These are phyloP conservation scores for Boeremia lycopersici DNA, from an alignment of 2,329 filamentous ascomycete species.

Conservation along the genomic window DNA sequence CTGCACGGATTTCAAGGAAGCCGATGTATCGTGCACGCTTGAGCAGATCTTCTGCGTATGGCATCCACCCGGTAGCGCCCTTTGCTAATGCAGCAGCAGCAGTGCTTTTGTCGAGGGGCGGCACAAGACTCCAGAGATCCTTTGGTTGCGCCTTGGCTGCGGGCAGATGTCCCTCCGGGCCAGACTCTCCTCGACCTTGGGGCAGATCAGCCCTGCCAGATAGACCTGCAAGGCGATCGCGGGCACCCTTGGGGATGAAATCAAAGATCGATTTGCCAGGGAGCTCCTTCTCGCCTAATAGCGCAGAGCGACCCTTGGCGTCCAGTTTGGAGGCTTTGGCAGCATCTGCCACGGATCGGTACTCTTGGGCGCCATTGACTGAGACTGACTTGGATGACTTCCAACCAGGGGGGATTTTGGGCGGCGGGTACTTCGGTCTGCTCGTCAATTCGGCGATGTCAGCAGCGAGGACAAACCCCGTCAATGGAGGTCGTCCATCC, in stretches of 20 bases:
- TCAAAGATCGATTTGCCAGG: slow-evolving; percentile 97
- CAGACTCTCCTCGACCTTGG: slow-evolving; percentile 73
- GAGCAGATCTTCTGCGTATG: slow-evolving; percentile 79
- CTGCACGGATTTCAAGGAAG: slow-evolving; percentile 80
- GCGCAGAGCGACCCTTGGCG: slow-evolving; percentile 74
- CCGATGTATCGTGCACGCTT: slow-evolving; percentile 82
- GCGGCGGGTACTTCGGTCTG: slow-evolving; percentile 63
- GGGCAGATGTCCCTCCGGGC: slow-evolving; percentile 67
- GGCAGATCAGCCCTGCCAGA: slow-evolving; percentile 81
- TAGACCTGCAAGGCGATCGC: slow-evolving; percentile 75
- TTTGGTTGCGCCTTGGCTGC: slow-evolving; percentile 67
- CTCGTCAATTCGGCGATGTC: slow-evolving; percentile 50
- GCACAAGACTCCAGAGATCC: slow-evolving; percentile 57
- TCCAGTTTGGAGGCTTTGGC: slow-evolving; percentile 78
- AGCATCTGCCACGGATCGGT: slow-evolving; percentile 74
- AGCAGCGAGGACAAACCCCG: slow-evolving; percentile 76
- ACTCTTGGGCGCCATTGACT: slow-evolving; percentile 40
- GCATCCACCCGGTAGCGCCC: slow-evolving; percentile 69
- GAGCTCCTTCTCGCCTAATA: slow-evolving; percentile 79
- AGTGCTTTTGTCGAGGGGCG: slow-evolving; percentile 47
- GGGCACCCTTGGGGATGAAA: slow-evolving; percentile 78
- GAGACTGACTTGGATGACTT: slow-evolving; percentile 57
- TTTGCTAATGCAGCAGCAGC: slow-evolving; percentile 56
- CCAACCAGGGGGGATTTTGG: slow-evolving; percentile 76
- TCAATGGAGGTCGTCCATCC: slow-evolving; percentile 79